These are phyloP conservation scores for Daldinia concentrica DNA, from an alignment of 495 filamentous ascomycete genomes.

Conservation along the genomic window DNA sequence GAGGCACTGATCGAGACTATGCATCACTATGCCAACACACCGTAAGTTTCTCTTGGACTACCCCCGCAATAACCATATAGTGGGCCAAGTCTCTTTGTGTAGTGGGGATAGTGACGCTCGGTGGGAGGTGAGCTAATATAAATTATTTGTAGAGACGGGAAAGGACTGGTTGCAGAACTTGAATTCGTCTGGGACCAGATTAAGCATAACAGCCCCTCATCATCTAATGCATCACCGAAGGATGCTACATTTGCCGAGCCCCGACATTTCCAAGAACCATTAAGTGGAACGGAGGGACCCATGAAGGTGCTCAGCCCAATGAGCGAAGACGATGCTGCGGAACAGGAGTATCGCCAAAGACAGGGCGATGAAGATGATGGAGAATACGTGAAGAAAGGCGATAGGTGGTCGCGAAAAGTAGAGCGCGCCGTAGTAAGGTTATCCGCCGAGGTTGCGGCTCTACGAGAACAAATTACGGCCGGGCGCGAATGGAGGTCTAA, in stretches of 20 bases:
- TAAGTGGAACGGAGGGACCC: conserved; percentile 60
- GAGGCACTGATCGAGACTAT: conserved; percentile 93
- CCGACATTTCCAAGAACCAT: conserved; percentile 54
- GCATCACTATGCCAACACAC: conserved; percentile 88
- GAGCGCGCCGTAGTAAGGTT: conserved; percentile 89
- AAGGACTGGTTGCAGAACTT: conserved; percentile 89
- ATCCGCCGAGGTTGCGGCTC: conserved; percentile 91
- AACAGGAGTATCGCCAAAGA: conserved; percentile 54
- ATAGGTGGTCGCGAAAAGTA: conserved; percentile 81
- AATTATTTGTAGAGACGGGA: conserved; percentile 66
- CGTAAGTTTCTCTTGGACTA: conserved; percentile 53
- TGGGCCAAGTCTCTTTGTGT: not conserved
- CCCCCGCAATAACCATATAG: conserved; percentile 5
- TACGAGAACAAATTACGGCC: conserved; percentile 88
- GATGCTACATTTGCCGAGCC: conserved; percentile 49
- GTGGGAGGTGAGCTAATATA: conserved; percentile 16
- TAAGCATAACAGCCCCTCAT: conserved; percentile 78
- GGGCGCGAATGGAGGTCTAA: conserved; percentile 64
- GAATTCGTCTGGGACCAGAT: conserved; percentile 99
- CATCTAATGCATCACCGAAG: conserved; percentile 63
- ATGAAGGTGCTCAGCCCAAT: conserved; percentile 81
- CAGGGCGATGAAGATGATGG: conserved; percentile 59
- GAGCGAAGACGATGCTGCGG: conserved; percentile 78
- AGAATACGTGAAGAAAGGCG: conserved; percentile 54
- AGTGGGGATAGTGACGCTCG: not conserved